Evolutionary conservation across 805 yeast species (phyloP).

Genomic region (Yarrowia yakushimensis): DNA sequence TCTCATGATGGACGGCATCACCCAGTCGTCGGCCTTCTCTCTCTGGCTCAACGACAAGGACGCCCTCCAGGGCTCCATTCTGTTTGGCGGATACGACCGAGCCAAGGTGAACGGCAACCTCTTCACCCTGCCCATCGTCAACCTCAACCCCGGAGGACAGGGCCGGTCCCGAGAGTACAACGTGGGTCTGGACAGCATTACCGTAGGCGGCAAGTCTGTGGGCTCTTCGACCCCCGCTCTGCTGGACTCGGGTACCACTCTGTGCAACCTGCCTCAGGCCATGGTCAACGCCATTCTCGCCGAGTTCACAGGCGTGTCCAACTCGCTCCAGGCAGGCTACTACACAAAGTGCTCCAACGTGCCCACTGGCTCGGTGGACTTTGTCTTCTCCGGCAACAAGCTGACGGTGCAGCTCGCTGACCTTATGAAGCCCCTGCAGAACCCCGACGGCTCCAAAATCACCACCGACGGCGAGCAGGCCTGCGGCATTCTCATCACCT

Average conservation of each 20-base stretch:
- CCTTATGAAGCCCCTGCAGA: conserved; percentile 32
- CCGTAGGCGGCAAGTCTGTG: conserved; percentile 24
- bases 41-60: conserved; percentile 41
- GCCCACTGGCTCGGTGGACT: conserved; percentile 49
- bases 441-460: conserved; percentile 20
- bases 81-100: conserved; percentile 33
- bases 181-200: conserved; percentile 24
- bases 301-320: conserved; percentile 53
- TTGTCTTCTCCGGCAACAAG: conserved; percentile 88
- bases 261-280: conserved; percentile 44
- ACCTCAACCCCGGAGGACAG: conserved; percentile 31
- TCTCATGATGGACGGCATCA: conserved; percentile 41
- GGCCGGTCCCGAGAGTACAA: conserved; percentile 15
- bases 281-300: conserved; percentile 33
- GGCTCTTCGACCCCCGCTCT: conserved; percentile 25
- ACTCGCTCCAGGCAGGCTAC: conserved; percentile 39
- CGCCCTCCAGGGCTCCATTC: conserved; percentile 31
- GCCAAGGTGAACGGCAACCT: conserved; percentile 27
- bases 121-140: conserved; percentile 40
- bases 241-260: conserved; percentile 57
- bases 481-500: conserved; percentile 51
- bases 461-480: conserved; percentile 23
- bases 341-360: conserved; percentile 42
- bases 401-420: conserved; percentile 86
- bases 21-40: conserved; percentile 44